A percentile compares a stretch with the other conserved stretches of the same genome.
These are phyloP conservation scores for Colletotrichum cereale DNA, from an alignment of 2,329 filamentous ascomycete species.

Conservation along the genomic window DNA sequence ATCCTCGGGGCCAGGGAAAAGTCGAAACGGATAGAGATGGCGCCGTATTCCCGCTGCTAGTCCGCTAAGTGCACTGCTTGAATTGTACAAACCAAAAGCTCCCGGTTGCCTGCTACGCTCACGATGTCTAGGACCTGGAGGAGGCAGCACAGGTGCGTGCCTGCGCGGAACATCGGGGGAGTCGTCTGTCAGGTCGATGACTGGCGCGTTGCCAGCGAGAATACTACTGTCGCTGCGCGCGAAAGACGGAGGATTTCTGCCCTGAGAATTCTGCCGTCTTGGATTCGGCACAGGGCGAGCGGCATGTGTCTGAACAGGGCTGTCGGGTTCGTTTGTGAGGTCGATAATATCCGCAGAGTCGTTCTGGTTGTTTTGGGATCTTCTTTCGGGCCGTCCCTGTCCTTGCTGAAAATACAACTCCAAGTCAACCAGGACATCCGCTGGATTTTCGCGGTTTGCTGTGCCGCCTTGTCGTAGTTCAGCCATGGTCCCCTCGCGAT, in stretches of 20 bases:
- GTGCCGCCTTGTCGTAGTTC: not conserved
- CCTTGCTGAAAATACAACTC: slow-evolving; percentile 41
- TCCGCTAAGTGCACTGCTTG: slow-evolving; percentile 29
- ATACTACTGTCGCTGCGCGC: slow-evolving; percentile 60
- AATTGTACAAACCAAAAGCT: slow-evolving; percentile 13
- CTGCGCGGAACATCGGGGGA: slow-evolving; percentile 48
- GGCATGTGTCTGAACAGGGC: slow-evolving; percentile 48
- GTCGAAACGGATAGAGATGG: slow-evolving; percentile 30
- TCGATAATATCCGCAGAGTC: slow-evolving; percentile 57
- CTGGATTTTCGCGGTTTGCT: not conserved
- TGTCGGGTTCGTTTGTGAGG: slow-evolving; percentile 64
- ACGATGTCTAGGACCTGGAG: slow-evolving; percentile 41
- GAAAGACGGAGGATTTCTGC: slow-evolving; percentile 56
- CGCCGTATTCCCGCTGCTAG: slow-evolving; percentile 27
- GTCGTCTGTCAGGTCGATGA: slow-evolving; percentile 68
- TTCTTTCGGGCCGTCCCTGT: slow-evolving; percentile 22
- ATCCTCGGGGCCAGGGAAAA: slow-evolving; percentile 30
- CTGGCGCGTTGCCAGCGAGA: slow-evolving; percentile 48
- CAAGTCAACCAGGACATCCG: slow-evolving; percentile 47
- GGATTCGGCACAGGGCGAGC: slow-evolving; percentile 49
- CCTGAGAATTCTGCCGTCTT: slow-evolving; percentile 56
- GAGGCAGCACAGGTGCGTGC: slow-evolving; percentile 12
- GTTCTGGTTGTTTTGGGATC: slow-evolving; percentile 23
- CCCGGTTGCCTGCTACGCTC: slow-evolving; percentile 11
- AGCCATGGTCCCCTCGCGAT: slow-evolving; percentile 3